Evolutionary conservation across 176 grass and related monocot genomes (phyloP), one percentile per base, ranked within the genome.

Genomic region (Triticum urartu): DNA sequence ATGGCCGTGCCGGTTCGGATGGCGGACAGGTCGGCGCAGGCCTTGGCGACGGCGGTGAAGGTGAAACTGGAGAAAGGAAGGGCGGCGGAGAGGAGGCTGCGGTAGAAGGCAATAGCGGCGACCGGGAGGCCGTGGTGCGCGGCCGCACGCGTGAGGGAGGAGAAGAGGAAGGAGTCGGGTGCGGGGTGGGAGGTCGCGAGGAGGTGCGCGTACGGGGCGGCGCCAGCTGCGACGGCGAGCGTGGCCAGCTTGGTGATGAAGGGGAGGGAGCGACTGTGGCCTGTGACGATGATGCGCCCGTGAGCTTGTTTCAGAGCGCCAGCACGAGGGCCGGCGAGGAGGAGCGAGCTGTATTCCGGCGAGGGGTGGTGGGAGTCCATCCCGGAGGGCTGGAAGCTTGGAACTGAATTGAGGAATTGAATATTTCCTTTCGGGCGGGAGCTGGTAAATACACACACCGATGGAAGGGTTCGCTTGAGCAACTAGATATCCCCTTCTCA

Each of bases 21-120:
- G 13, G 89, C 81, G 4, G 92, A 85, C 38, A 94, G 66, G 14
- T 94, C 89, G 56, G 85, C 92, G 38, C 92, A 94, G 32, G 89
- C 87, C 82, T 91, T 91, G 59, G 80, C 32, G 26, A 88, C 81
- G 18, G 87, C 79, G 28, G 92, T 89, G 89, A 94, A 87, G 22
- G 89, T 48, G 77, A 85, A 94, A 64, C 82, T 89, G 34, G 92
- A 89, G 72, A 77, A 89, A 4, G 74, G 83, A 40, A 94, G 84
- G 20, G 81, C 52, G 11, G 84, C 77, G 7, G 62, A 9, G 43
- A 91, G 89, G 80, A 91, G 85, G 54, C 89, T 26, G 64, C 89
- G 43, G 84, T 91, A 94, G 87, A 91, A 86, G 22, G 87, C 13
- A 21, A 91, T 20, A 18, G 92, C 80, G 22, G 79, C 80, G 70